Conservation (phyloP, 129 eudicot species). For the Centella asiatica region DNA sequence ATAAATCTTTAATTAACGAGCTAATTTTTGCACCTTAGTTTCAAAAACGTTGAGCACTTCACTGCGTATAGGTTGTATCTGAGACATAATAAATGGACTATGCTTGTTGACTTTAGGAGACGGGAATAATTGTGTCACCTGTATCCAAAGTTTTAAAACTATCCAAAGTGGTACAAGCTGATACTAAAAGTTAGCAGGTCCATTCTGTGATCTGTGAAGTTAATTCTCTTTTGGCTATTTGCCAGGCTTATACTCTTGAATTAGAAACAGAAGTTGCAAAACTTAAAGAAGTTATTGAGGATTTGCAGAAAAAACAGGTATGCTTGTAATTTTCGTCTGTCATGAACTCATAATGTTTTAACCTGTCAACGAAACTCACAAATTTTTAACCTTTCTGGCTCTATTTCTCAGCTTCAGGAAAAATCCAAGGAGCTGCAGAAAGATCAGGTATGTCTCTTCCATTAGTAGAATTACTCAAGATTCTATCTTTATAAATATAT, state of each 20-base stretch:
- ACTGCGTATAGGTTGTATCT: too few species aligned
- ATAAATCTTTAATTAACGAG: too few species aligned
- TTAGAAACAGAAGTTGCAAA: constrained; percentile 86
- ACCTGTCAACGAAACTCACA: background rate
- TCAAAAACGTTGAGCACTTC: too few species aligned
- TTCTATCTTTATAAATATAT: background rate
- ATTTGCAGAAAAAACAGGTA: constrained; percentile 69
- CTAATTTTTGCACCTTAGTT: too few species aligned
- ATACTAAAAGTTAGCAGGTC: too few species aligned
- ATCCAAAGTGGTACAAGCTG: too few species aligned
- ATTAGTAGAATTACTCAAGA: background rate
- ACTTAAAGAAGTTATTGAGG: constrained; percentile 73
- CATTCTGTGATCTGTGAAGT: background rate
- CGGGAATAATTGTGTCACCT: too few species aligned
- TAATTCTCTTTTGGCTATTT: background rate
- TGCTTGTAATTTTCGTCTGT: background rate
- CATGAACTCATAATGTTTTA: background rate
- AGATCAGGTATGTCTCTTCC: background rate
- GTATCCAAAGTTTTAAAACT: too few species aligned
- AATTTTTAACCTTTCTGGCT: background rate
- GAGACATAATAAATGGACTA: too few species aligned
- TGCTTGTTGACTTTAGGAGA: too few species aligned
- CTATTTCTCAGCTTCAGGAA: background rate
- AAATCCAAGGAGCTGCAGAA: background rate
- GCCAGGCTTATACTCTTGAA: constrained; percentile 86